Percentiles rank a stretch among this genome's conserved stretches.
These are phyloP conservation scores for Auricularia sp. DNA, from an alignment of 768 basidiomycete species.

Conservation along the genomic window DNA sequence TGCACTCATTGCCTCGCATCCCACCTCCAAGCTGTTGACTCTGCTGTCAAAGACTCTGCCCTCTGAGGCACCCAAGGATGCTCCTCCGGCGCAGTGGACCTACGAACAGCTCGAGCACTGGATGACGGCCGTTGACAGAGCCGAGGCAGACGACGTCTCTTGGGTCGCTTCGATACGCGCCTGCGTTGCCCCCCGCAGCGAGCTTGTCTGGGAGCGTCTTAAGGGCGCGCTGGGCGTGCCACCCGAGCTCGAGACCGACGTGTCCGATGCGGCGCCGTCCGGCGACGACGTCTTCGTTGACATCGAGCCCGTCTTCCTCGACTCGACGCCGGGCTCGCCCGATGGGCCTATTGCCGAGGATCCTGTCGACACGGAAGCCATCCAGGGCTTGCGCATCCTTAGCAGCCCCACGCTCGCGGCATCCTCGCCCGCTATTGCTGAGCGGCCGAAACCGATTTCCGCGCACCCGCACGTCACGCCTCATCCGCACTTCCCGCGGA, in stretches of 20 bases:
- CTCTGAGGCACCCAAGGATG: slow-evolving; percentile 11
- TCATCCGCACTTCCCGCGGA: not conserved
- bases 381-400: not conserved
- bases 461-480: not conserved
- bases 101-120: slow-evolving; percentile 60
- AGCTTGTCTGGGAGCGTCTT: slow-evolving; percentile 85
- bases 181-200: slow-evolving; percentile 66
- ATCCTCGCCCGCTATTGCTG: not conserved
- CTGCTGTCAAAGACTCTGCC: slow-evolving; percentile 66
- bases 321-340: not conserved
- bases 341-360: not conserved
- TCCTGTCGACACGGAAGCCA: not conserved
- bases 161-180: slow-evolving; percentile 69
- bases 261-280: not conserved
- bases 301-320: not conserved
- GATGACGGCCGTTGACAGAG: slow-evolving; percentile 54
- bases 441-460: not conserved
- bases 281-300: not conserved
- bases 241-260: slow-evolving; percentile 47
- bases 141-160: slow-evolving; percentile 51
- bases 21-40: slow-evolving; percentile 60
- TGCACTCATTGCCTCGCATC: slow-evolving; percentile 51
- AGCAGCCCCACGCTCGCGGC: not conserved
- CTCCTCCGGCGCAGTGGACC: slow-evolving; percentile 61
- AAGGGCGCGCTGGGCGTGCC: slow-evolving; percentile 84